These are phyloP conservation scores for Hypoxylon sp. DNA, from an alignment of 2,329 filamentous ascomycete genomes.

Conservation along the genomic window DNA sequence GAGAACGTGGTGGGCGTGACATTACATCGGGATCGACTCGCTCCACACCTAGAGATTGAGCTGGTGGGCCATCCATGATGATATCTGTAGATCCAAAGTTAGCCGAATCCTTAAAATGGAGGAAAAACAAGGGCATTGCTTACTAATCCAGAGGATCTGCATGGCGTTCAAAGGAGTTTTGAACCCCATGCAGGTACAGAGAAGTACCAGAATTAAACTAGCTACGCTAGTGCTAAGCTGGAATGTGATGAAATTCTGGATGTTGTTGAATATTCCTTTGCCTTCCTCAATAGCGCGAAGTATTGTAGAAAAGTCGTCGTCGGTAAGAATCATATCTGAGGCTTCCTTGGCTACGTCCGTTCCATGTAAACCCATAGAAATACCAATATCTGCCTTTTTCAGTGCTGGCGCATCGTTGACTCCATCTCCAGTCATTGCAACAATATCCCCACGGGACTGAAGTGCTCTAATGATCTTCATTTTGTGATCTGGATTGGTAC, in stretches of 20 bases:
- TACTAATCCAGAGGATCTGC: constrained; percentile 99
- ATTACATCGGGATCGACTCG: constrained; percentile 95
- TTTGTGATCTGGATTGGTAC: constrained; percentile 97
- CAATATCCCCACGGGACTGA: constrained; percentile 93
- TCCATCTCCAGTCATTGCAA: constrained; percentile 98
- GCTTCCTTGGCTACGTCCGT: constrained; percentile 98
- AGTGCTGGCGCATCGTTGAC: constrained; percentile 97
- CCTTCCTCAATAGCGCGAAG: constrained; percentile 97
- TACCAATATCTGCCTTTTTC: constrained; percentile 97
- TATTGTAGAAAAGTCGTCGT: constrained; percentile 93
- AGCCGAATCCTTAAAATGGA: constrained; percentile 35
- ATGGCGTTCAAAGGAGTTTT: constrained; percentile 97
- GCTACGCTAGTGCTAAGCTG: constrained; percentile 98
- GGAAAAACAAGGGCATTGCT: constrained; percentile 57
- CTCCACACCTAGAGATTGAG: constrained; percentile 96
- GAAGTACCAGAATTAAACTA: constrained; percentile 88
- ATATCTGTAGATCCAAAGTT: constrained; percentile 76
- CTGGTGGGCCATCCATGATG: constrained; percentile 98
- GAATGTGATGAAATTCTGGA: constrained; percentile 99
- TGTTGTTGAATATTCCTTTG: constrained; percentile 99
- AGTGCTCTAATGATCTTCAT: constrained; percentile 95
- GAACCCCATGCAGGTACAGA: constrained; percentile 94
- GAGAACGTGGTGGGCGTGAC: constrained; percentile 86
- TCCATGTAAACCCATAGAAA: constrained; percentile 94
- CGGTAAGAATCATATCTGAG: constrained; percentile 92